Percentiles rank a stretch among this genome's conserved stretches.
Conservation (phyloP, 192 early-diverging fungal species). For the Anaeromyces robustus region DNA sequence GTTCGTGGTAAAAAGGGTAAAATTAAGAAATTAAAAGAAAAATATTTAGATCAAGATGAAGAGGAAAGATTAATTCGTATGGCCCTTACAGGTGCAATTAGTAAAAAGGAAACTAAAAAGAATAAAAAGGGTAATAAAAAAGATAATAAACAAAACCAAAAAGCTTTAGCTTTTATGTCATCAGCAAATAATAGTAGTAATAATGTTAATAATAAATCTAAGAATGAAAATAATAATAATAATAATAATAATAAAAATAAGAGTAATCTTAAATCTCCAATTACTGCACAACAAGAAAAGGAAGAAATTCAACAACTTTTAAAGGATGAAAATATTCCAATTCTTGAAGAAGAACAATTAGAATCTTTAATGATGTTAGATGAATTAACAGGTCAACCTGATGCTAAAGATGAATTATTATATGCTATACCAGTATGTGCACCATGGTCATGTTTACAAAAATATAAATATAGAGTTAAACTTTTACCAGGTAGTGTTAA, state of each 20-base stretch:
- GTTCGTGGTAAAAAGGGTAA: conserved; percentile 79
- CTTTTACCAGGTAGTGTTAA: conserved; percentile 78
- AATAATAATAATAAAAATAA: not conserved
- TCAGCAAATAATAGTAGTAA: not conserved
- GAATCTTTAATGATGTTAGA: conserved; percentile 35
- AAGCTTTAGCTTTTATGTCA: not conserved
- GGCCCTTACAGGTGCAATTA: conserved; percentile 55
- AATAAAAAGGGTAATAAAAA: conserved; percentile 58
- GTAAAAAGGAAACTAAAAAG: conserved; percentile 40
- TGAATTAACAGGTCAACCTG: conserved; percentile 61
- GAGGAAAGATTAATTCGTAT: conserved; percentile 73
- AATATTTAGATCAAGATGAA: conserved; percentile 91
- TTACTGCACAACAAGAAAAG: not conserved
- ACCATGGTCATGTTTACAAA: conserved; percentile 67
- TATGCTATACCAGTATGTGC: conserved; percentile 87
- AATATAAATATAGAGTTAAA: conserved; percentile 92
- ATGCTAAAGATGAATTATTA: conserved; percentile 59
- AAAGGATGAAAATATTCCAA: not conserved
- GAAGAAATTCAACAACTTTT: not conserved
- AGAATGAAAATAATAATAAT: not conserved
- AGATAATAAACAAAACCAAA: conserved; percentile 31
- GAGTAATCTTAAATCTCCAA: too few relatives aligned
- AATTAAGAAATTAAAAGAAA: conserved; percentile 78
- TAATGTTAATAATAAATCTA: not conserved
- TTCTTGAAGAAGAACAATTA: not conserved